These are phyloP conservation scores for Talaromyces sp. DNA, from an alignment of 2,329 filamentous ascomycete species.

Conservation along the genomic window DNA sequence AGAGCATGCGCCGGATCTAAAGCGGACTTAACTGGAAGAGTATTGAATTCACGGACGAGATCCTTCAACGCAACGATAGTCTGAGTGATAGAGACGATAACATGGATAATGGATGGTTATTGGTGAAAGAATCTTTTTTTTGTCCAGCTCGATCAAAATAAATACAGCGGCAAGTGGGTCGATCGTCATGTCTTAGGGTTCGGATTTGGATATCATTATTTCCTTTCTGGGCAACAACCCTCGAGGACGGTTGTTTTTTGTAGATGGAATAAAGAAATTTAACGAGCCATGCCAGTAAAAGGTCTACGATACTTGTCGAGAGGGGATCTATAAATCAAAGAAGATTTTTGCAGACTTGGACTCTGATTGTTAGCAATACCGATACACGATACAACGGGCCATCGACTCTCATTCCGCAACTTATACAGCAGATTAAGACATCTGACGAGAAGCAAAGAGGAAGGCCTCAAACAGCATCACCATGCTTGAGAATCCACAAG, in stretches of 20 bases:
- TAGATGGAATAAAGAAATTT: background rate
- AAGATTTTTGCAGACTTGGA: background rate
- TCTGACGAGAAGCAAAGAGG: background rate
- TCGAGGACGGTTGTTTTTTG: background rate
- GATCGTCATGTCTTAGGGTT: background rate
- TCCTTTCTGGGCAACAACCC: background rate
- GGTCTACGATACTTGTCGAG: background rate
- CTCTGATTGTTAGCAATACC: background rate
- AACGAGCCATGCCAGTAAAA: background rate
- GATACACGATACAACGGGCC: background rate
- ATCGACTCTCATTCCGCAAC: background rate
- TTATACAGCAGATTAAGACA: background rate
- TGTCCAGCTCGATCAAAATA: background rate
- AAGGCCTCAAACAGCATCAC: background rate
- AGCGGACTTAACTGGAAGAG: background rate
- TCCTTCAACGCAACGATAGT: background rate
- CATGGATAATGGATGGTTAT: background rate
- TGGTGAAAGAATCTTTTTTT: background rate
- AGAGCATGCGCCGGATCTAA: background rate
- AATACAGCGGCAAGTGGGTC: background rate
- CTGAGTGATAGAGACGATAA: background rate
- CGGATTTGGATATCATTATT: background rate
- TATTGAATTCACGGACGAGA: background rate
- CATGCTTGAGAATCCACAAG: background rate
- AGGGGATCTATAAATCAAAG: background rate